Evolutionary conservation across 2,329 filamentous ascomycete genomes (phyloP).

Genomic region (Scorias spongiosa): DNA sequence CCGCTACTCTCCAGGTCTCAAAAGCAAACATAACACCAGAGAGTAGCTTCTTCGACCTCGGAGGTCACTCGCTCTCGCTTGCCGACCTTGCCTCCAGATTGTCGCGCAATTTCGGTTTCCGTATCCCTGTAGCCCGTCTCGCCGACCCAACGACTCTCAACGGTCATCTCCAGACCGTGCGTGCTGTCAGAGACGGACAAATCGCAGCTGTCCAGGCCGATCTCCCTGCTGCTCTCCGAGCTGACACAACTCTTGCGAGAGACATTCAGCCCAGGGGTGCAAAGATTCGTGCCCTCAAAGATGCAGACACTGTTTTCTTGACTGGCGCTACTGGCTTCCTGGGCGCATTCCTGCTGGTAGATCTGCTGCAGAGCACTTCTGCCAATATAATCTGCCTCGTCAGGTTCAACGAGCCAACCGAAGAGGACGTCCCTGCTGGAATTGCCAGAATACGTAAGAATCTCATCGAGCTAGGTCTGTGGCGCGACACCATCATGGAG

Average conservation of each 20-base stretch:
- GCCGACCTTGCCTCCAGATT: constrained; percentile 60
- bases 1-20: constrained; percentile 51
- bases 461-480: constrained; percentile 61
- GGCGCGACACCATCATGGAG: constrained; percentile 63
- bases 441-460: constrained; percentile 62
- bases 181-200: constrained; percentile 54
- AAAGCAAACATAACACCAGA: constrained; percentile 47
- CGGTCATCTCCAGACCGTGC: constrained; percentile 58
- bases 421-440: constrained; percentile 48
- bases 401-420: constrained; percentile 52
- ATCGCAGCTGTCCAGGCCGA: constrained; percentile 63
- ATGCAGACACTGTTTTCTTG: constrained; percentile 54
- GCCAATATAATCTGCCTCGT: constrained; percentile 60
- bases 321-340: constrained; percentile 66
- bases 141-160: constrained; percentile 57
- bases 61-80: constrained; percentile 64
- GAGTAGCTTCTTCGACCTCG: constrained; percentile 68
- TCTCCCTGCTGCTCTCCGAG: constrained; percentile 51
- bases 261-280: constrained; percentile 44
- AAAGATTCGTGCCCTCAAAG: constrained; percentile 42
- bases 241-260: constrained; percentile 51
- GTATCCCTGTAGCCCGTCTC: constrained; percentile 54
- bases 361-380: constrained; percentile 51
- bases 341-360: constrained; percentile 57
- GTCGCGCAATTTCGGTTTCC: constrained; percentile 55